These are phyloP conservation scores for Graphilbum fragrans DNA, from an alignment of 2,329 filamentous ascomycete genomes.

Conservation along the genomic window DNA sequence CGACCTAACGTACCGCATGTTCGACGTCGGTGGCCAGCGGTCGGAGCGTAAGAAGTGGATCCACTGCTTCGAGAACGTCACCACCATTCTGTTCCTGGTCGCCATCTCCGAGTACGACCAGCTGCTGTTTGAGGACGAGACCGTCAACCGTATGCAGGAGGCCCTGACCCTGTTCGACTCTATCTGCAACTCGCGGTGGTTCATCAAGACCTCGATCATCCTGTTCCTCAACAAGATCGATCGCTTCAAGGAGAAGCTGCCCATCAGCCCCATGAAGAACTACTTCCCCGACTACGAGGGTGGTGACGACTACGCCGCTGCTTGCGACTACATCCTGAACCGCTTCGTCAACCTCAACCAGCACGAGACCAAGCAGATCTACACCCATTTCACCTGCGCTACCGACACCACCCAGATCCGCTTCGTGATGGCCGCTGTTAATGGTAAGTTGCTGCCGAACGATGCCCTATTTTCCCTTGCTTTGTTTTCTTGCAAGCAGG, in stretches of 20 bases:
- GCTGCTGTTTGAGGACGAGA: constrained; percentile 91
- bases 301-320: constrained; percentile 86
- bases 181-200: constrained; percentile 81
- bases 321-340: constrained; percentile 98
- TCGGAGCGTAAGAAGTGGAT: constrained; percentile 99
- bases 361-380: constrained; percentile 99
- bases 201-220: constrained; percentile 82
- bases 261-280: constrained; percentile 72
- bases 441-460: constrained; percentile 77
- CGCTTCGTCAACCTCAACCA: constrained; percentile 97
- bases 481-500: neutral
- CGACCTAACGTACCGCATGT: constrained; percentile 92
- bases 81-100: constrained; percentile 90
- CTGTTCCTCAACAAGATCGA: constrained; percentile 87
- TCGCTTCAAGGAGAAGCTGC: constrained; percentile 77
- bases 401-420: constrained; percentile 98
- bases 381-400: constrained; percentile 98
- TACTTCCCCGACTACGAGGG: constrained; percentile 90
- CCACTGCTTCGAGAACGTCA: constrained; percentile 97
- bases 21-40: constrained; percentile 90
- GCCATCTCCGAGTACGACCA: constrained; percentile 97
- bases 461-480: neutral
- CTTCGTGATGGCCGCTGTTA: constrained; percentile 99
- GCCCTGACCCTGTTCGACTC: constrained; percentile 78
- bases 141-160: constrained; percentile 89